A percentile compares a stretch with the other conserved stretches of the same genome.
Evolutionary conservation across 495 filamentous ascomycete genomes (phyloP).

Genomic region (Filosporella fistucella): DNA sequence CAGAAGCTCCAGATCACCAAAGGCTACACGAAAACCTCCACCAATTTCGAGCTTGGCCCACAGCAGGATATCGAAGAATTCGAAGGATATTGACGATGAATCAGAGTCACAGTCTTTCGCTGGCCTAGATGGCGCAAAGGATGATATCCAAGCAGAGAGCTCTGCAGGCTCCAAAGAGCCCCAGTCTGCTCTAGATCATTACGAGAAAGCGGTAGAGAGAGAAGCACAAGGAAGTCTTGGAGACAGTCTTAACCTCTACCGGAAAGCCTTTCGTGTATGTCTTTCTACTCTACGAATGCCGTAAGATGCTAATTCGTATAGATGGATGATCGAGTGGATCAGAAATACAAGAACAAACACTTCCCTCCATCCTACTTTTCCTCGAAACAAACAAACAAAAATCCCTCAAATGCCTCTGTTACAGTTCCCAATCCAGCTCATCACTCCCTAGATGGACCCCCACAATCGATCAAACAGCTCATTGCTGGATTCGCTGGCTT

Average conservation of each 20-base stretch:
- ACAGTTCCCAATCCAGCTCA: constrained; percentile 52
- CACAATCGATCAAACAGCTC: constrained; percentile 56
- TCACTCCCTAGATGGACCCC: constrained; percentile 51
- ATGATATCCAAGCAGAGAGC: constrained; percentile 7
- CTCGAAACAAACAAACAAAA: constrained; percentile 46
- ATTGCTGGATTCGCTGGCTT: constrained; percentile 68
- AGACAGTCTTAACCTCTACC: constrained; percentile 84
- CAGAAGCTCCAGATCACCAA: constrained; percentile 12
- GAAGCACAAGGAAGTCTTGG: constrained; percentile 81
- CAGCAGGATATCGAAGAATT: neutral
- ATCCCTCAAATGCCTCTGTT: constrained; percentile 47
- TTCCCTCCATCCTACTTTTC: constrained; percentile 54
- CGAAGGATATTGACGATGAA: constrained; percentile 21
- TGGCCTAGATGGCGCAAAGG: constrained; percentile 19
- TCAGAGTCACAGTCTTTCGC: constrained; percentile 33
- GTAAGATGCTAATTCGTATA: constrained; percentile 25
- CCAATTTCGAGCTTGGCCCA: constrained; percentile 11
- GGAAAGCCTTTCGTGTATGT: constrained; percentile 78
- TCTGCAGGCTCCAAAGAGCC: constrained; percentile 46
- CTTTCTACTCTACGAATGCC: neutral
- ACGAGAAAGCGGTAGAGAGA: constrained; percentile 85
- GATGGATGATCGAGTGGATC: constrained; percentile 81
- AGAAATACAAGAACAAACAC: constrained; percentile 84
- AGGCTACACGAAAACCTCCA: constrained; percentile 13
- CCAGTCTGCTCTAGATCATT: constrained; percentile 82